These are phyloP conservation scores for Aquanectria penicillioides DNA, from an alignment of 2,329 filamentous ascomycete species.

Conservation along the genomic window DNA sequence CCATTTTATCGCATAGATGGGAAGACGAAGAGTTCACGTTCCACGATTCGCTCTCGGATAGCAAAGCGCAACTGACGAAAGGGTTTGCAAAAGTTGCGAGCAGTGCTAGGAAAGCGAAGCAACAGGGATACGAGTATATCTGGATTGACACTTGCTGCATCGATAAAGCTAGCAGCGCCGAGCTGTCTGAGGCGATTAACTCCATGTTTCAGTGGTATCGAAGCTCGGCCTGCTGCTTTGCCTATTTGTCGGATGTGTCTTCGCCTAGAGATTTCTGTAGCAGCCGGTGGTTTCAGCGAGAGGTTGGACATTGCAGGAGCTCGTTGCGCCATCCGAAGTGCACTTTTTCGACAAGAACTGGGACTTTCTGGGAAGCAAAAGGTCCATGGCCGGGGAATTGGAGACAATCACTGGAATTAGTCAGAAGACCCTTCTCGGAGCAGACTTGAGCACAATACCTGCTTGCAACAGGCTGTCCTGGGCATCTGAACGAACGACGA, in stretches of 20 bases:
- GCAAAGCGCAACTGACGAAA: background rate
- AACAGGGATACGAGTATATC: background rate
- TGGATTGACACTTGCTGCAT: constrained; percentile 13
- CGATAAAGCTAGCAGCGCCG: constrained; percentile 6
- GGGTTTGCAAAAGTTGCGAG: background rate
- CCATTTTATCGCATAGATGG: background rate
- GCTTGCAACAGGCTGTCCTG: background rate
- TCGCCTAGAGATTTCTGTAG: background rate
- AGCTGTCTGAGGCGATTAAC: constrained; percentile 2
- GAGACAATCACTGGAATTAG: background rate
- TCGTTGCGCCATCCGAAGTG: background rate
- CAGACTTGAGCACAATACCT: background rate
- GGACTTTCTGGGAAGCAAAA: background rate
- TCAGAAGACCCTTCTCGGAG: background rate
- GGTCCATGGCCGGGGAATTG: background rate
- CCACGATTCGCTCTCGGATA: background rate
- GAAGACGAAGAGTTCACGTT: constrained; percentile 3
- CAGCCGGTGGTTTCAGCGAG: constrained; percentile 2
- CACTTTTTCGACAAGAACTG: background rate
- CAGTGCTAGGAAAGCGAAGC: background rate
- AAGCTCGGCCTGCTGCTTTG: background rate
- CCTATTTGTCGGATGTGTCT: constrained; percentile 1
- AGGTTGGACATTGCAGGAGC: constrained; percentile 1
- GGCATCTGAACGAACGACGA: background rate
- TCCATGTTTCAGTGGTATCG: constrained; percentile 14